Evolutionary conservation across 2,329 filamentous ascomycete species (phyloP), one percentile per base, ranked within the genome.

Genomic region (Aureobasidium lini): DNA sequence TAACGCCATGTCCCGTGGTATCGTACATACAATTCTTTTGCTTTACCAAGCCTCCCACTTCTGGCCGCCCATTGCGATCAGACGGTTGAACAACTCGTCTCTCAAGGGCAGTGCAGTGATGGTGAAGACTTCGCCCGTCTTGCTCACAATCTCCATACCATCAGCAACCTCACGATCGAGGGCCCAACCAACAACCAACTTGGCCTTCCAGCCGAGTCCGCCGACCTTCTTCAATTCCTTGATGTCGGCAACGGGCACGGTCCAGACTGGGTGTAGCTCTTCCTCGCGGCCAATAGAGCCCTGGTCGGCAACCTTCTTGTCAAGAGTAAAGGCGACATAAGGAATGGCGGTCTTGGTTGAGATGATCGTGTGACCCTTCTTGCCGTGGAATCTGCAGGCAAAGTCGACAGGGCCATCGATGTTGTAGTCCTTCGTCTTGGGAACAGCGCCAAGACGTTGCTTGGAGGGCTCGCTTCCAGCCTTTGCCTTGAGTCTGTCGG

Each of bases 201-300:
- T 93, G 1, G 85, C 84, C 73, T 94, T 95, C 89, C 89, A 95
- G 0, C 89, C 89, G 37, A 92, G 77, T 0, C 90, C 90, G 4
- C 90, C 89, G 1, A 92, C 76, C 73, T 95, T 95, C 70, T 85
- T 87, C 57, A 95, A 68, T 70, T 92, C 88, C 53, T 71, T 75
- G 47, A 95, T 86, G 15, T 93, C 87, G 0, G 79, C 79, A 3
- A 94, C 80, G 0, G 88, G 79, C 0, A 94, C 77, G 6, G 81
- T 85, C 82, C 89, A 95, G 0, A 82, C 71, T 0, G 88, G 84
- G 60, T 81, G 75, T 28, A 80, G 65, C 61, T 81, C 77, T 28
- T 85, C 80, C 4, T 57, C 74, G 67, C 67, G 77, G 1, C 75
- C 64, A 64, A 78, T 69, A 9, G 65, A 66, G 9, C 57, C 62